phyloP scores from a whole-genome alignment of 345 rosid species.

The Sapria himalayana region DNA sequence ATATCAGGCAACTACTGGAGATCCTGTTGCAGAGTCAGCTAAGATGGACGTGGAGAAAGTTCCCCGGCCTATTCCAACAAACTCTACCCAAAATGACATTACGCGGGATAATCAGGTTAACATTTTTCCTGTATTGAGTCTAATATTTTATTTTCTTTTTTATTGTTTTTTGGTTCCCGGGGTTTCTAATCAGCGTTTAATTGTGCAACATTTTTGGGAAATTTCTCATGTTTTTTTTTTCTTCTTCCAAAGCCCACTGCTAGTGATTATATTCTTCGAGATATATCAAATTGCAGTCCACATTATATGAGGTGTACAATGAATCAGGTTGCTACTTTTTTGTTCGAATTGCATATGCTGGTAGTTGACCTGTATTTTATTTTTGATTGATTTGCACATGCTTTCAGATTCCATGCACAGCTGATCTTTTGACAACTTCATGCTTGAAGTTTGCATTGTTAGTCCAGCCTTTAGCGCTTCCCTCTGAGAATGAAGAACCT shows the following conservation, averaged over 20 bases:
- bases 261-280: slow-evolving; percentile 67
- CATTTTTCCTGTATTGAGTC: slow-evolving; percentile 59
- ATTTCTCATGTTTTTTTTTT: slow-evolving; percentile 8
- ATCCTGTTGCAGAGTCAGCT: slow-evolving; percentile 41
- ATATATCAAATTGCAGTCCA: slow-evolving; percentile 94
- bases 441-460: slow-evolving; percentile 86
- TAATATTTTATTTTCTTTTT: slow-evolving; percentile 1
- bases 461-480: slow-evolving; percentile 88
- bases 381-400: slow-evolving; percentile 9
- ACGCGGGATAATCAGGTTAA: slow-evolving; percentile 75
- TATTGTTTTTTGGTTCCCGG: not conserved
- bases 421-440: slow-evolving; percentile 79
- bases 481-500: slow-evolving; percentile 94
- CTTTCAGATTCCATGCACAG: slow-evolving; percentile 83
- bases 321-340: slow-evolving; percentile 46
- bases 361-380: slow-evolving; percentile 3
- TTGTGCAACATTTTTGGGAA: slow-evolving; percentile 3
- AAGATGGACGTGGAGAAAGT: slow-evolving; percentile 92
- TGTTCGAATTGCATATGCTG: slow-evolving; percentile 7
- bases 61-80: slow-evolving; percentile 76
- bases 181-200: not conserved
- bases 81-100: slow-evolving; percentile 54
- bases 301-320: slow-evolving; percentile 97
- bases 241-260: slow-evolving; percentile 63
- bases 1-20: slow-evolving; percentile 60